A percentile compares a stretch with the other conserved stretches of the same genome.
Evolutionary conservation across 768 basidiomycete species (phyloP).

Genomic region (Auriscalpium microsporum): DNA sequence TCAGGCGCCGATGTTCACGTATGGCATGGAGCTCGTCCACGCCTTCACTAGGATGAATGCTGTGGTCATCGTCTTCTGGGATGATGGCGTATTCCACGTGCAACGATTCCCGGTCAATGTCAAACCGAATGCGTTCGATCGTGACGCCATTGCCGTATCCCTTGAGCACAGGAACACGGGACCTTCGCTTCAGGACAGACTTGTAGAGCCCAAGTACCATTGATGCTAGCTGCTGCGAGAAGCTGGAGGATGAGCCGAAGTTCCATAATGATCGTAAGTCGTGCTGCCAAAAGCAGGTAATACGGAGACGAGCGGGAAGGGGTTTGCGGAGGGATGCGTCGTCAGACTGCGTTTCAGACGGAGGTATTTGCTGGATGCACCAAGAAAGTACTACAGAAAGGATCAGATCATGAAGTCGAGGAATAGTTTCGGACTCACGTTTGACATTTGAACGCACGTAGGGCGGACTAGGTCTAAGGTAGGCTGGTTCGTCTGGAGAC

Average conservation of each 20-base stretch:
- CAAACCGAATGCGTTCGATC: slow-evolving; percentile 72
- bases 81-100: slow-evolving; percentile 79
- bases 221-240: slow-evolving; percentile 77
- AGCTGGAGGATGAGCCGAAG: slow-evolving; percentile 51
- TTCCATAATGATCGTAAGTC: slow-evolving; percentile 86
- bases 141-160: slow-evolving; percentile 79
- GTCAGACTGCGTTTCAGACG: slow-evolving; percentile 27
- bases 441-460: slow-evolving; percentile 84
- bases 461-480: slow-evolving; percentile 85
- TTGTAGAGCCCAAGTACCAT: slow-evolving; percentile 79
- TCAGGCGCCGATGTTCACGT: slow-evolving; percentile 61
- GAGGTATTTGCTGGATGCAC: slow-evolving; percentile 69
- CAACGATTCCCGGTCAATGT: slow-evolving; percentile 75
- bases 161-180: slow-evolving; percentile 62
- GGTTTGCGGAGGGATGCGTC: slow-evolving; percentile 12
- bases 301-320: slow-evolving; percentile 42
- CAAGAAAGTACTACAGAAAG: slow-evolving; percentile 67
- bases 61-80: slow-evolving; percentile 55
- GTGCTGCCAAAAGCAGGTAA: slow-evolving; percentile 94
- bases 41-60: slow-evolving; percentile 28
- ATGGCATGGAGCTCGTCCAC: slow-evolving; percentile 57
- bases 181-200: slow-evolving; percentile 68
- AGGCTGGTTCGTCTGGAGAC: slow-evolving; percentile 83
- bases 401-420: slow-evolving; percentile 3
- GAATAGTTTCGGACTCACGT: slow-evolving; percentile 33